Conservation (phyloP, 352 stramenopile genomes). For the Phytophthora pinifolia region DNA sequence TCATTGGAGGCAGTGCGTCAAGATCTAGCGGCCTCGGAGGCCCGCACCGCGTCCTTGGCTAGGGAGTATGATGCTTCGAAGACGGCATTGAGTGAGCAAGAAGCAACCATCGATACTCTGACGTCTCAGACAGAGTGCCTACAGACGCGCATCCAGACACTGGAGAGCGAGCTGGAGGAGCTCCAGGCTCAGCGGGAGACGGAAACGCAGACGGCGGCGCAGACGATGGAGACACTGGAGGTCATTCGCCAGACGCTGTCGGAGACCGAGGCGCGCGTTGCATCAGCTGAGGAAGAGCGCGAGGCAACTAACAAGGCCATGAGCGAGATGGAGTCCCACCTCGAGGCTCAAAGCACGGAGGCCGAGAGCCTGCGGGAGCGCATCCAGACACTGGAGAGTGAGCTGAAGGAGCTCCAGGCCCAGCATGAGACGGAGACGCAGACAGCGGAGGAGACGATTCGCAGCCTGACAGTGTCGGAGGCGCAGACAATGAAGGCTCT, state of each 20-base stretch:
- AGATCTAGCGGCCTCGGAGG: constrained; percentile 8
- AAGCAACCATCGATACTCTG: constrained; percentile 1
- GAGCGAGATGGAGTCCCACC: constrained; percentile 19
- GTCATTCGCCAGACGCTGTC: constrained; percentile 24
- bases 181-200: constrained; percentile 19
- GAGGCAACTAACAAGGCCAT: constrained; percentile 20
- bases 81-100: background rate
- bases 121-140: background rate
- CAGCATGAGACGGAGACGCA: constrained; percentile 11
- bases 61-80: background rate
- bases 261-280: constrained; percentile 19
- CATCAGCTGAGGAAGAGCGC: constrained; percentile 20
- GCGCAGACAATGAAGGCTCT: constrained; percentile 7
- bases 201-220: constrained; percentile 18
- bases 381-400: constrained; percentile 17
- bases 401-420: constrained; percentile 19
- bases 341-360: constrained; percentile 21
- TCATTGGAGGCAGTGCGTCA: constrained; percentile 9
- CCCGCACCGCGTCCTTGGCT: constrained; percentile 1
- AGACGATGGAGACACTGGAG: constrained; percentile 26
- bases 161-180: constrained; percentile 29
- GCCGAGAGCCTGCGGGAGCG: constrained; percentile 11
- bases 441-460: constrained; percentile 13
- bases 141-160: constrained; percentile 6
- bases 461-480: constrained; percentile 14